phyloP scores from a whole-genome alignment of 2,329 filamentous ascomycete genomes.

The Colletotrichum shisoi region DNA sequence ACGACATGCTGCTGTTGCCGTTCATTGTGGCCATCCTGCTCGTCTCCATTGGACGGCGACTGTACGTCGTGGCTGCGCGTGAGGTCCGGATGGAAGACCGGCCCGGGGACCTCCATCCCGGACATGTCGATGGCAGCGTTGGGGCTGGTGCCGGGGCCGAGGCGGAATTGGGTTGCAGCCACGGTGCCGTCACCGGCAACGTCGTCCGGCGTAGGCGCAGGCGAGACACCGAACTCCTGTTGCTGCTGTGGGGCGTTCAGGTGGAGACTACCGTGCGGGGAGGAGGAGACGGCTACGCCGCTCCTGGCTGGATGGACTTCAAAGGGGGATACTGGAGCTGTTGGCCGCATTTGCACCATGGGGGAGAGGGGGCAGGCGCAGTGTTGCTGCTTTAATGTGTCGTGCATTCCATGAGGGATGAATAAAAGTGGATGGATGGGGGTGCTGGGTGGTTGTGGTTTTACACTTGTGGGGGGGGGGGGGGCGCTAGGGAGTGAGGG shows the following conservation, averaged over 20 bases:
- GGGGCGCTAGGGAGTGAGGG: background rate
- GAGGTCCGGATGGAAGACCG: constrained; percentile 24
- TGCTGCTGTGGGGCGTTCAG: constrained; percentile 42
- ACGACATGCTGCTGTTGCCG: constrained; percentile 16
- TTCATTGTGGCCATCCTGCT: constrained; percentile 25
- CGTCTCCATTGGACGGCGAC: background rate
- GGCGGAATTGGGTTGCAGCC: constrained; percentile 37
- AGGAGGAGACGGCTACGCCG: constrained; percentile 17
- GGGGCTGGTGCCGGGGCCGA: constrained; percentile 31
- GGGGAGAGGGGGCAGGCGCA: background rate
- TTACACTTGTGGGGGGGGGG: background rate
- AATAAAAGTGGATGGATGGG: constrained; percentile 21
- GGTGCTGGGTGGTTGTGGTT: constrained; percentile 1
- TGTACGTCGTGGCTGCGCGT: constrained; percentile 1
- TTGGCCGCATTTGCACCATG: constrained; percentile 19
- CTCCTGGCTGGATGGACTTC: constrained; percentile 21
- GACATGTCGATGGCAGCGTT: constrained; percentile 18
- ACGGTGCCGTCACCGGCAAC: constrained; percentile 12
- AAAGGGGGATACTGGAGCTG: constrained; percentile 21
- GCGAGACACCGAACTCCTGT: constrained; percentile 16
- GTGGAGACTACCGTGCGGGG: constrained; percentile 29
- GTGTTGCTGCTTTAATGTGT: constrained; percentile 39
- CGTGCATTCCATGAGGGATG: constrained; percentile 11
- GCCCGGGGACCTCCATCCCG: constrained; percentile 9
- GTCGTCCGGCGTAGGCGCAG: constrained; percentile 25